Conservation (phyloP, 2,329 filamentous ascomycete species). For the Hawksworthiomyces lignivorus region DNA sequence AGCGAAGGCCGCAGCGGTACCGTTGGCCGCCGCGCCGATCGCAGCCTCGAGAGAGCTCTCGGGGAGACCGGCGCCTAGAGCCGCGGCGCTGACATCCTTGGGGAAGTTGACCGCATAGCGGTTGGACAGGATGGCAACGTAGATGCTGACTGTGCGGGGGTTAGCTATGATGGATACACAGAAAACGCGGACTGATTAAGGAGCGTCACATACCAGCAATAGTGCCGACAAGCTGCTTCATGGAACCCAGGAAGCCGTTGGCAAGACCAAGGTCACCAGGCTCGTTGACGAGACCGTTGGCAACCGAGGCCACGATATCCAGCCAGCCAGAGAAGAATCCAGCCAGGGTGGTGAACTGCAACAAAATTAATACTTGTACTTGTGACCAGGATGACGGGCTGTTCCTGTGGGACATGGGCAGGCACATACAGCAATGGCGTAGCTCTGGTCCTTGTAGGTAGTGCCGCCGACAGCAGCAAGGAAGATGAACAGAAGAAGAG, state of each 20-base stretch:
- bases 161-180: too few species aligned
- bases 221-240: conserved; percentile 10
- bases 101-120: conserved; percentile 5
- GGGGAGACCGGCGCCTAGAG: conserved; percentile 6
- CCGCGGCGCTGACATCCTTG: conserved; percentile 3
- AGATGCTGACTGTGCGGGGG: conserved; percentile 6
- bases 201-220: neutral
- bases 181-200: neutral
- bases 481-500: conserved; percentile 5
- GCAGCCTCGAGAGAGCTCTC: neutral
- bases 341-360: conserved; percentile 11
- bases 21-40: conserved; percentile 5
- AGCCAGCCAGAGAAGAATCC: conserved; percentile 13
- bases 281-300: conserved; percentile 11
- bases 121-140: conserved; percentile 9
- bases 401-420: too few species aligned
- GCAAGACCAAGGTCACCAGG: conserved; percentile 12
- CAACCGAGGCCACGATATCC: conserved; percentile 10
- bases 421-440: too few species aligned
- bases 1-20: conserved; percentile 4
- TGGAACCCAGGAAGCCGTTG: conserved; percentile 13
- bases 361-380: too few species aligned
- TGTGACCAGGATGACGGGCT: too few species aligned
- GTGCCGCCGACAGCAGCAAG: conserved; percentile 10
- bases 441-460: conserved; percentile 7